Conservation (phyloP, 139 green algal species). For the Yamagishiella unicocca region DNA sequence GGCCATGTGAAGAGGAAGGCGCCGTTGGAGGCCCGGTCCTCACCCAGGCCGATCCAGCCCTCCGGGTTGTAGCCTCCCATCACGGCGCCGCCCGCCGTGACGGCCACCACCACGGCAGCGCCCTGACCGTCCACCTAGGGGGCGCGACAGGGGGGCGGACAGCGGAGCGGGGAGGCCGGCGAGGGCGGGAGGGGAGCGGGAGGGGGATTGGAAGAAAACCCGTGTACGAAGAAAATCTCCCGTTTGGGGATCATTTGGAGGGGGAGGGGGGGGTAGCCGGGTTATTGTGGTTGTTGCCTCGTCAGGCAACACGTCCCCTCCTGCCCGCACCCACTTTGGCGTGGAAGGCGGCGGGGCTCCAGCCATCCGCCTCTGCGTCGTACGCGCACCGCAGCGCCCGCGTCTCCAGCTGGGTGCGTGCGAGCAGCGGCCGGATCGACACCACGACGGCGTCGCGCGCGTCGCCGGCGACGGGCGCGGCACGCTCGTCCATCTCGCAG, state of each 20-base stretch:
- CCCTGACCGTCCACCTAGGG: constrained; percentile 70
- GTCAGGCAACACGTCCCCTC: too few relatives aligned
- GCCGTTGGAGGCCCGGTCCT: constrained; percentile 76
- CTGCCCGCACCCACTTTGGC: constrained; percentile 10
- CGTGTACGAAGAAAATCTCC: too few relatives aligned
- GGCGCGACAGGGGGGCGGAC: neutral
- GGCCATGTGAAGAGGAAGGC: constrained; percentile 87
- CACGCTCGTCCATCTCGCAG: constrained; percentile 66
- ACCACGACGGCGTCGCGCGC: constrained; percentile 39
- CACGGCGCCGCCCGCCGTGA: constrained; percentile 68
- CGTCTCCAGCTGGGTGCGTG: constrained; percentile 76
- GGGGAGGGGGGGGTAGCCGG: too few relatives aligned
- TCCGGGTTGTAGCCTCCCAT: constrained; percentile 83
- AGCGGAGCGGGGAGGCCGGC: neutral
- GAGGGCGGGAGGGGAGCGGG: too few relatives aligned
- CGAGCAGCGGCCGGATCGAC: constrained; percentile 74
- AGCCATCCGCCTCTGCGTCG: constrained; percentile 74
- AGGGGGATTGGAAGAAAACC: too few relatives aligned
- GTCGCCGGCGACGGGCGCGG: constrained; percentile 68
- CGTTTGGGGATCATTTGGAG: too few relatives aligned
- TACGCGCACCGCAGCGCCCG: constrained; percentile 64
- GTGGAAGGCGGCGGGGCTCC: constrained; percentile 76
- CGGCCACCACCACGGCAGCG: constrained; percentile 67
- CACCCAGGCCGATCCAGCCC: constrained; percentile 75
- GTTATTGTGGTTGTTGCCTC: too few relatives aligned